Evolutionary conservation across 2,329 filamentous ascomycete species (phyloP).

Genomic region (Albifimbria verrucaria): DNA sequence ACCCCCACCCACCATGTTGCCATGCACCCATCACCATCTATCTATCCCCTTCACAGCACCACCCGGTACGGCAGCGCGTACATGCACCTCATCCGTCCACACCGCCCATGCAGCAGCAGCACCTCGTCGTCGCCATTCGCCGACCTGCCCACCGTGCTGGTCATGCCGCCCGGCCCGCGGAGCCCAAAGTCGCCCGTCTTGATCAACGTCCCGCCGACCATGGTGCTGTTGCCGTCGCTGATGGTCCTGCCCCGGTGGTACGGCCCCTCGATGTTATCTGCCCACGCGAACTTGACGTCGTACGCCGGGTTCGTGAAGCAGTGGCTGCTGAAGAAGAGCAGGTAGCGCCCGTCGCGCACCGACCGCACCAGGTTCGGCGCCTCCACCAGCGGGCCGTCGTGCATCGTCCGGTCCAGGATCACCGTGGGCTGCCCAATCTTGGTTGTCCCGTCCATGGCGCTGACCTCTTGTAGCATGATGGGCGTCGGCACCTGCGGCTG

Average conservation of each 20-base stretch:
- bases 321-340: slow-evolving; percentile 61
- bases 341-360: slow-evolving; percentile 43
- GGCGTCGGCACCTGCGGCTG: slow-evolving; percentile 44
- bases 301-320: slow-evolving; percentile 54
- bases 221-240: background rate
- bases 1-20: background rate
- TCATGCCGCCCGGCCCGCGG: slow-evolving; percentile 24
- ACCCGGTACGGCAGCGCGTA: slow-evolving; percentile 1
- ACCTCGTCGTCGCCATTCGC: background rate
- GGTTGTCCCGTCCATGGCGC: slow-evolving; percentile 46
- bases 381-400: slow-evolving; percentile 56
- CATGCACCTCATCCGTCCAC: background rate
- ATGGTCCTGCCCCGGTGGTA: slow-evolving; percentile 25
- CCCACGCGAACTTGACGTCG: slow-evolving; percentile 58
- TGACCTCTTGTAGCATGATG: slow-evolving; percentile 53
- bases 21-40: background rate
- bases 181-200: slow-evolving; percentile 33
- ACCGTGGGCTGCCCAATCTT: slow-evolving; percentile 45
- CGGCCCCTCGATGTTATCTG: slow-evolving; percentile 32
- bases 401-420: slow-evolving; percentile 41
- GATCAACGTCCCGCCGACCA: slow-evolving; percentile 23
- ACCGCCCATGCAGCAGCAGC: slow-evolving; percentile 3
- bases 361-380: slow-evolving; percentile 53
- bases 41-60: background rate
- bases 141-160: slow-evolving; percentile 1